These are phyloP conservation scores for Trametes pubescens DNA, from an alignment of 1,284 basidiomycete genomes.

Conservation along the genomic window DNA sequence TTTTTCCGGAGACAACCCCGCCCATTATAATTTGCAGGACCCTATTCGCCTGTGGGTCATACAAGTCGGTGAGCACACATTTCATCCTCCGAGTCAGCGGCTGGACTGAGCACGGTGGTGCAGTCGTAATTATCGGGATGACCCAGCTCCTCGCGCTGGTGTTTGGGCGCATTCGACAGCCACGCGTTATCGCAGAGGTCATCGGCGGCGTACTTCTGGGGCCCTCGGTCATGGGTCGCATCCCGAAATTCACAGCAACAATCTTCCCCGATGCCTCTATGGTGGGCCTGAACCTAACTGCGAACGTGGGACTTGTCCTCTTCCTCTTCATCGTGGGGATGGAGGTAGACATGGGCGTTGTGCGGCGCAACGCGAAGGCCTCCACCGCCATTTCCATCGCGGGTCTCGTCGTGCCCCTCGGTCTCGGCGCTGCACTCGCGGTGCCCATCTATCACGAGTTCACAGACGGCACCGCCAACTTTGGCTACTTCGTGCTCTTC, in stretches of 20 bases:
- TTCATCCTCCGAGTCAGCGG: neutral
- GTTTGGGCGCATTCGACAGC: conserved; percentile 78
- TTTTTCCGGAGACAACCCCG: conserved; percentile 73
- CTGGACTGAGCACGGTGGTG: neutral
- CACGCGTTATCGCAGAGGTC: conserved; percentile 89
- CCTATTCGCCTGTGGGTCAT: conserved; percentile 88
- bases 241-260: conserved; percentile 70
- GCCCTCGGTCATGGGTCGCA: conserved; percentile 68
- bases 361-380: conserved; percentile 36
- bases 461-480: conserved; percentile 59
- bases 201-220: conserved; percentile 78
- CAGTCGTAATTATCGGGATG: conserved; percentile 73
- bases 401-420: conserved; percentile 73
- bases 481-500: conserved; percentile 76
- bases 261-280: conserved; percentile 85
- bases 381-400: conserved; percentile 58
- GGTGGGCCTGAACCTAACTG: conserved; percentile 81
- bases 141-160: conserved; percentile 74
- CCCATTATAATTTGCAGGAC: conserved; percentile 63
- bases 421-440: conserved; percentile 68
- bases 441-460: conserved; percentile 71
- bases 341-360: conserved; percentile 72
- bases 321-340: conserved; percentile 93
- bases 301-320: conserved; percentile 88
- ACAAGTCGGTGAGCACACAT: conserved; percentile 61